A percentile compares a stretch with the other conserved stretches of the same genome.
These are phyloP conservation scores for Imleria badia DNA, from an alignment of 768 basidiomycete genomes.

Conservation along the genomic window DNA sequence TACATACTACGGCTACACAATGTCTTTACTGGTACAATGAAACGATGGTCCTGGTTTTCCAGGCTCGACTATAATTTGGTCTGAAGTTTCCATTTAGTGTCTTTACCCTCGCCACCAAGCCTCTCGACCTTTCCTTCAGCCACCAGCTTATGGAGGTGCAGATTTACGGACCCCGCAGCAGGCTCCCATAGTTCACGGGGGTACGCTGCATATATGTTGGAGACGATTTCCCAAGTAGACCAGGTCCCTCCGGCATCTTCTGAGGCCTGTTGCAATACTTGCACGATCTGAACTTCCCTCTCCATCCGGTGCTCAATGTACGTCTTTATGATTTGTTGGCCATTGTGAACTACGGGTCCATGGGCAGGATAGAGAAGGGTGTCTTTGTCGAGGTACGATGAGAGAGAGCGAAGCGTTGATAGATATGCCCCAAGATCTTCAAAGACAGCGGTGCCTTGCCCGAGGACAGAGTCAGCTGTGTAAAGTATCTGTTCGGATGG, in stretches of 20 bases:
- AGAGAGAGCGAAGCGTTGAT: constrained; percentile 57
- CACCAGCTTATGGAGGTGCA: constrained; percentile 75
- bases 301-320: constrained; percentile 83
- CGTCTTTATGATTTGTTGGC: constrained; percentile 54
- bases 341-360: constrained; percentile 72
- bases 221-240: constrained; percentile 68
- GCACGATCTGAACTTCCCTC: constrained; percentile 76
- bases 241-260: constrained; percentile 30
- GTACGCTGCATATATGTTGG: constrained; percentile 66
- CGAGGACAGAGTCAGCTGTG: constrained; percentile 89
- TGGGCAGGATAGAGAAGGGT: constrained; percentile 82
- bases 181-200: constrained; percentile 70
- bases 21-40: not conserved
- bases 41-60: not conserved
- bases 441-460: constrained; percentile 88
- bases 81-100: constrained; percentile 47
- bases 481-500: constrained; percentile 73
- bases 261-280: constrained; percentile 41
- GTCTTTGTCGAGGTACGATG: constrained; percentile 43
- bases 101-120: constrained; percentile 51
- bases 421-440: constrained; percentile 78
- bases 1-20: constrained; percentile 17
- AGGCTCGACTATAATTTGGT: constrained; percentile 3
- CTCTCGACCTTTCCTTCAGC: constrained; percentile 56
- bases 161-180: constrained; percentile 63